Evolutionary conservation across 805 yeast genomes (phyloP).

Genomic region (Yamadazyma insecticola): DNA sequence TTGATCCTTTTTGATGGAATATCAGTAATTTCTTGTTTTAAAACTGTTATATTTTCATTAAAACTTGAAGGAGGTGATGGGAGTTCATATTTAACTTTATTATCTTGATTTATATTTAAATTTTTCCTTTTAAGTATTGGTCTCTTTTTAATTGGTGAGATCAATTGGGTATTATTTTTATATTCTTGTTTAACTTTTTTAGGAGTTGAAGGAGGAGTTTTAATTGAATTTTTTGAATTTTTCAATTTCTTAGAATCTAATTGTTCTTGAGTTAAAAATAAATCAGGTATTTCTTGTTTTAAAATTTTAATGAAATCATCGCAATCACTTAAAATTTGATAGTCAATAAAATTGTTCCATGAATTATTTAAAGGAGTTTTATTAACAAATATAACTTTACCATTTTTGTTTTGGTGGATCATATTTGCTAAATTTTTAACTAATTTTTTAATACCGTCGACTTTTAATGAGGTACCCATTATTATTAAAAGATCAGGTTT

Average conservation of each 20-base stretch:
- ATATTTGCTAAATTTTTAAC: constrained; percentile 65
- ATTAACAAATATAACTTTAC: constrained; percentile 74
- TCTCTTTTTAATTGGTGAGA: constrained; percentile 19
- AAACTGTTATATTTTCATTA: constrained; percentile 12
- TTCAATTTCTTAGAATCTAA: constrained; percentile 38
- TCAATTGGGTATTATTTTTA: constrained; percentile 1
- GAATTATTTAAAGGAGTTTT: constrained; percentile 56
- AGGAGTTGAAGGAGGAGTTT: constrained; percentile 13
- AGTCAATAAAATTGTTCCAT: constrained; percentile 75
- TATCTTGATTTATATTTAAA: constrained; percentile 10
- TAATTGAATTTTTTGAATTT: constrained; percentile 7
- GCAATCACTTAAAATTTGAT: constrained; percentile 74
- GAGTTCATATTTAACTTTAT: constrained; percentile 14
- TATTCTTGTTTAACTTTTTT: constrained; percentile 3
- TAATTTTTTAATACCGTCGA: constrained; percentile 79
- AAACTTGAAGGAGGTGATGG: constrained; percentile 37
- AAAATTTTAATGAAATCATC: constrained; percentile 70
- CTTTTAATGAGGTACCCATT: constrained; percentile 90
- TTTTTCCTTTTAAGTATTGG: constrained; percentile 18
- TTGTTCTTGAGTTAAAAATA: constrained; percentile 57
- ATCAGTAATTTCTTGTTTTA: constrained; percentile 7
- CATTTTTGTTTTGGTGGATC: constrained; percentile 76
- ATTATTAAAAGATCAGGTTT: constrained; percentile 79
- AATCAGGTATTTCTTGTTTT: constrained; percentile 50
- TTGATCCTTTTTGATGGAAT: constrained; percentile 1